phyloP scores from a whole-genome alignment of 768 basidiomycete species.

The Macrolepiota dolichaula region DNA sequence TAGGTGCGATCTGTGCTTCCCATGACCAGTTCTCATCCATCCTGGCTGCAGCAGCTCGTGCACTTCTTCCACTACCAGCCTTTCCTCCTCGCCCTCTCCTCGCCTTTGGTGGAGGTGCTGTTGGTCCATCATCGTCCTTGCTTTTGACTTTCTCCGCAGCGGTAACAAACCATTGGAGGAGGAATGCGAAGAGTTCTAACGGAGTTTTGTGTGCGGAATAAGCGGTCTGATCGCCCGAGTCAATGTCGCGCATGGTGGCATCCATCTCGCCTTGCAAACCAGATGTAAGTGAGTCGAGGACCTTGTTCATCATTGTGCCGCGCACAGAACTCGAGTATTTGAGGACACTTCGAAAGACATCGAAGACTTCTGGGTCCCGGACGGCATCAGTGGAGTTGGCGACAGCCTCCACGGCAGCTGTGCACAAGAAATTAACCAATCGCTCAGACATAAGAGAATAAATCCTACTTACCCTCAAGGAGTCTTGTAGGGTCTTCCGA shows the following conservation, averaged over 20 bases:
- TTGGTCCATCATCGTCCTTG: slow-evolving; percentile 42
- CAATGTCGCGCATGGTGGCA: slow-evolving; percentile 62
- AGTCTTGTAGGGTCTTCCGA: slow-evolving; percentile 51
- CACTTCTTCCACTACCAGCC: slow-evolving; percentile 30
- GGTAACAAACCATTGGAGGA: slow-evolving; percentile 87
- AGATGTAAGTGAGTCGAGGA: slow-evolving; percentile 84
- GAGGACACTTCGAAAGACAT: slow-evolving; percentile 77
- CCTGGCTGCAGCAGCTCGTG: slow-evolving; percentile 37
- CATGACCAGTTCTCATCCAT: slow-evolving; percentile 66
- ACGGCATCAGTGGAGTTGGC: slow-evolving; percentile 76
- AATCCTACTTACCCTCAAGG: slow-evolving; percentile 49
- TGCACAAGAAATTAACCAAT: slow-evolving; percentile 7
- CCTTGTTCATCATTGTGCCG: slow-evolving; percentile 71
- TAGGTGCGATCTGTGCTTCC: slow-evolving; percentile 70
- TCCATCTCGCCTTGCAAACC: slow-evolving; percentile 74
- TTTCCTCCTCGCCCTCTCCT: slow-evolving; percentile 63
- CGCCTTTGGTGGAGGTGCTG: slow-evolving; percentile 43
- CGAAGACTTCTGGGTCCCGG: slow-evolving; percentile 64
- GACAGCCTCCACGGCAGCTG: slow-evolving; percentile 80
- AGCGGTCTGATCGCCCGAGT: slow-evolving; percentile 62
- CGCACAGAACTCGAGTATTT: slow-evolving; percentile 68
- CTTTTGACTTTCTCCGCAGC: slow-evolving; percentile 76
- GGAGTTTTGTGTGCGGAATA: slow-evolving; percentile 64
- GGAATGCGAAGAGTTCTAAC: slow-evolving; percentile 89
- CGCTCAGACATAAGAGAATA: background rate